Conservation (phyloP, 257 asterid species). For the Linaria vulgaris region DNA sequence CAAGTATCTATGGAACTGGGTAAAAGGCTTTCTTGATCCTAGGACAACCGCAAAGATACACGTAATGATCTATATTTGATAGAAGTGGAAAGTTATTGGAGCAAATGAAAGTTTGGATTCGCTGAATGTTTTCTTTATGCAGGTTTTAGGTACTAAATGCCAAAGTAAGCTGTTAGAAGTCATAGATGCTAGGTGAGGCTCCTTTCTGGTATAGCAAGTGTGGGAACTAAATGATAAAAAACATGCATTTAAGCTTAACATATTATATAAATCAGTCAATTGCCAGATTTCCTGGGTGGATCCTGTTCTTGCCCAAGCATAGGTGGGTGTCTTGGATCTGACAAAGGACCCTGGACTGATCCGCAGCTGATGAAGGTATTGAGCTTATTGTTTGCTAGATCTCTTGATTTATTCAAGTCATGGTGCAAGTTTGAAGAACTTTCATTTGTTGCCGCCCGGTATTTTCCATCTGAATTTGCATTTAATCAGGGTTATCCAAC, state of each 20-base stretch:
- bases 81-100: slow-evolving; percentile 21
- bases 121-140: slow-evolving; percentile 29
- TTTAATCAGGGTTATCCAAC: slow-evolving; percentile 35
- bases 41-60: slow-evolving; percentile 59
- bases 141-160: slow-evolving; percentile 84
- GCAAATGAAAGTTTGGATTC: slow-evolving; percentile 21
- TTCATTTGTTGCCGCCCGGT: slow-evolving; percentile 24
- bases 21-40: slow-evolving; percentile 62
- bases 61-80: slow-evolving; percentile 29
- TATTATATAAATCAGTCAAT: slow-evolving; percentile 54
- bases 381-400: slow-evolving; percentile 19
- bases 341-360: slow-evolving; percentile 92
- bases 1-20: slow-evolving; percentile 54
- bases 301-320: slow-evolving; percentile 70
- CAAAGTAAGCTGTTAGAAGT: slow-evolving; percentile 71
- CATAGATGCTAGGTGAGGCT: slow-evolving; percentile 67
- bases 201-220: slow-evolving; percentile 21
- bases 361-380: slow-evolving; percentile 84
- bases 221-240: slow-evolving; percentile 4
- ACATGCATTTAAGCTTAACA: background rate
- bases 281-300: slow-evolving; percentile 97
- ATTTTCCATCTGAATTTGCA: slow-evolving; percentile 22
- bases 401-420: slow-evolving; percentile 1
- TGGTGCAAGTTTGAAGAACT: slow-evolving; percentile 1
- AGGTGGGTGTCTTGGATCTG: slow-evolving; percentile 88